phyloP scores from a whole-genome alignment of 2,329 filamentous ascomycete genomes.

The Delphinella strobiligena region DNA sequence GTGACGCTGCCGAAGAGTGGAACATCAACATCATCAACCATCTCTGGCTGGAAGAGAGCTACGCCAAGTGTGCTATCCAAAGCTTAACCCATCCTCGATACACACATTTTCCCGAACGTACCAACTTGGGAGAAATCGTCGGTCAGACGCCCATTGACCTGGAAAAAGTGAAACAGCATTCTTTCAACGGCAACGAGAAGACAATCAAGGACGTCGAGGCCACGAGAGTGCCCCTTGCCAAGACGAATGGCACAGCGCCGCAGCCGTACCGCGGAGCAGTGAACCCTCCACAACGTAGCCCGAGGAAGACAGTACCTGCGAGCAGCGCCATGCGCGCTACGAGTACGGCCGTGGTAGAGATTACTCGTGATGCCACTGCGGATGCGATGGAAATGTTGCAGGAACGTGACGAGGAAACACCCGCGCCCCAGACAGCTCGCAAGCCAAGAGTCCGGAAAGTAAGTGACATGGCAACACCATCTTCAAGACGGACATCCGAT shows the following conservation, averaged over 20 bases:
- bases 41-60: constrained; percentile 94
- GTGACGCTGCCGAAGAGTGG: constrained; percentile 85
- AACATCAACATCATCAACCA: constrained; percentile 84
- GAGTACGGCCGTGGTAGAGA: background rate
- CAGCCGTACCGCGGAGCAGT: constrained; percentile 6
- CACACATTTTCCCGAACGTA: constrained; percentile 74
- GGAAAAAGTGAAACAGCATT: constrained; percentile 57
- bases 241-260: constrained; percentile 1
- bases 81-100: constrained; percentile 63
- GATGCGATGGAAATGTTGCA: too few species aligned
- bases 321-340: constrained; percentile 7
- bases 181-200: constrained; percentile 32
- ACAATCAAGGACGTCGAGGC: constrained; percentile 4
- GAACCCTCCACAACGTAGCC: constrained; percentile 7
- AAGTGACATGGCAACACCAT: constrained; percentile 13
- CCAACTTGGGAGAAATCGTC: constrained; percentile 85
- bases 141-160: constrained; percentile 78
- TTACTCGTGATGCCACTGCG: background rate
- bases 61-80: constrained; percentile 72
- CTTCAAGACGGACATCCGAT: constrained; percentile 17
- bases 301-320: constrained; percentile 13
- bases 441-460: constrained; percentile 14
- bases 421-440: constrained; percentile 11
- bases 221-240: background rate
- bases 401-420: background rate